Evolutionary conservation across 257 asterid genomes (phyloP).

Genomic region (Ocimum tenuiflorum): DNA sequence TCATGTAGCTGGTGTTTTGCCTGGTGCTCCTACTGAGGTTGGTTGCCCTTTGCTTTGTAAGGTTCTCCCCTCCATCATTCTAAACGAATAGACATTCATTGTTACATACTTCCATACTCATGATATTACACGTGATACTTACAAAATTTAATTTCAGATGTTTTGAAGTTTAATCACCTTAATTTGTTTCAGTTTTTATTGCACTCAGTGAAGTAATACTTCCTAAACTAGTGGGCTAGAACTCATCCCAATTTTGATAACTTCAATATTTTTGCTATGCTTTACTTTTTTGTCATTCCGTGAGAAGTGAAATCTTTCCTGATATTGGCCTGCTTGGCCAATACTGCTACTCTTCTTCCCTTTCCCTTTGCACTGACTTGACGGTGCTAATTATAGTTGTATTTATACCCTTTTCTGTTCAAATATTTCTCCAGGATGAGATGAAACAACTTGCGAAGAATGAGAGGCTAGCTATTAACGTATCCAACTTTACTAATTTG

Average conservation of each 20-base stretch:
- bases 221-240: neutral
- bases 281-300: neutral
- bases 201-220: neutral
- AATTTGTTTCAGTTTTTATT: neutral
- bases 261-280: neutral
- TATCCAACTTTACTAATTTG: slow-evolving; percentile 65
- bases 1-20: slow-evolving; percentile 52
- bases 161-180: neutral
- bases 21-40: slow-evolving; percentile 65
- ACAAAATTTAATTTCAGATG: neutral
- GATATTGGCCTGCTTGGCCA: neutral
- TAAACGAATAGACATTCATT: neutral
- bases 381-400: neutral
- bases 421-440: slow-evolving; percentile 49
- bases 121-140: neutral
- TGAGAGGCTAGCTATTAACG: slow-evolving; percentile 61
- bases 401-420: slow-evolving; percentile 7
- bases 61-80: neutral
- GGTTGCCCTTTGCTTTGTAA: slow-evolving; percentile 5
- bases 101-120: neutral
- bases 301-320: neutral
- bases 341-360: neutral
- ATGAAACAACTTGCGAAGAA: slow-evolving; percentile 62
- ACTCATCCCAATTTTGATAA: neutral
- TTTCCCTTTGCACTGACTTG: neutral